Evolutionary conservation across 768 basidiomycete species (phyloP).

Genomic region (Phanerochaete carnosa): DNA sequence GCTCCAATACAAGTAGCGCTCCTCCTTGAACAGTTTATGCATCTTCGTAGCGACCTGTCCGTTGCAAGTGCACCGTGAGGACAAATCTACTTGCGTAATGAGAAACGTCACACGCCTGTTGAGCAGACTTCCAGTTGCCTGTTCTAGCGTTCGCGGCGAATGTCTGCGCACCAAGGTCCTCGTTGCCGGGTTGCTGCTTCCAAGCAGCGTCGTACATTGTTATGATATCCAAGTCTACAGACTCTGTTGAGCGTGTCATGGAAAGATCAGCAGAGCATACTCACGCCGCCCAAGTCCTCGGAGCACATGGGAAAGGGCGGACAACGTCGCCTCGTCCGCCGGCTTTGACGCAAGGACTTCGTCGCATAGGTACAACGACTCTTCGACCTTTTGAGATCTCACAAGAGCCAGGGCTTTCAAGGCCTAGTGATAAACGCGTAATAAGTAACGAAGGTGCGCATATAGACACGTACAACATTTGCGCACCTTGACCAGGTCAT

Average conservation of each 20-base stretch:
- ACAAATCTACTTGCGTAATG: background rate
- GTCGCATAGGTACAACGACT: conserved; percentile 74
- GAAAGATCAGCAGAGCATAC: conserved; percentile 15
- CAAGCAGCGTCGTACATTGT: conserved; percentile 85
- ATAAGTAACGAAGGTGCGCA: background rate
- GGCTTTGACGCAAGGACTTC: conserved; percentile 74
- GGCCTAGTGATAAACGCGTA: conserved; percentile 41
- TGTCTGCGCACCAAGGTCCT: conserved; percentile 79
- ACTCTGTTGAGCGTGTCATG: conserved; percentile 15
- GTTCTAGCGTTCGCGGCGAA: conserved; percentile 84
- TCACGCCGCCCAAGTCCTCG: conserved; percentile 70
- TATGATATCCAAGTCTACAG: conserved; percentile 70
- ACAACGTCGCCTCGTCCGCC: conserved; percentile 68
- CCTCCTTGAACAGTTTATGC: conserved; percentile 81
- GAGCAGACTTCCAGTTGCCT: conserved; percentile 82
- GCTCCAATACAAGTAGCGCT: conserved; percentile 81
- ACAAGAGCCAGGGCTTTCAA: conserved; percentile 83
- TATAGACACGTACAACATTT: background rate
- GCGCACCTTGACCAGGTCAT: conserved; percentile 64
- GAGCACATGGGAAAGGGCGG: conserved; percentile 81
- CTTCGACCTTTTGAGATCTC: conserved; percentile 83
- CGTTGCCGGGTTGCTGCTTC: conserved; percentile 76
- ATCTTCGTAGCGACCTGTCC: conserved; percentile 72
- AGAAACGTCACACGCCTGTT: conserved; percentile 50
- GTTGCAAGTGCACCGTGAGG: background rate